A percentile compares a stretch with the other conserved stretches of the same genome.
Evolutionary conservation across 108 stramenopile genomes (phyloP).

Genomic region (Licmophora abbreviata): DNA sequence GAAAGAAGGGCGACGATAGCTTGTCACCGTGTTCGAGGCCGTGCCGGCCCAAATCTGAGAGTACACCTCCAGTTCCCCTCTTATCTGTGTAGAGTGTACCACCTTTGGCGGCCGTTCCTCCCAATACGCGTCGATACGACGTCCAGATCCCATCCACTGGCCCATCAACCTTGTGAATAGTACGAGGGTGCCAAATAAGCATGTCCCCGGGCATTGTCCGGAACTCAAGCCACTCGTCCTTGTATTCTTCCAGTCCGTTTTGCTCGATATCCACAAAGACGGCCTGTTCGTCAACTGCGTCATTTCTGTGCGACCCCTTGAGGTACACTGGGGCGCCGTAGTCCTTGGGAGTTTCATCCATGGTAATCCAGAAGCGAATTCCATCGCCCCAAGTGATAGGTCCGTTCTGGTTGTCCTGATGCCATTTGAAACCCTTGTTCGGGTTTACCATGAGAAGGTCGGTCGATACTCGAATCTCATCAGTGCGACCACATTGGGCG

Average conservation of each 20-base stretch:
- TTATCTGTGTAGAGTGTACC: constrained; percentile 76
- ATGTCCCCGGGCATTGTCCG: constrained; percentile 86
- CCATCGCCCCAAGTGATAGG: constrained; percentile 84
- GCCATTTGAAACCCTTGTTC: constrained; percentile 95
- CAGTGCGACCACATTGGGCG: constrained; percentile 72
- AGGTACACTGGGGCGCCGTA: constrained; percentile 91
- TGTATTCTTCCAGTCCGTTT: constrained; percentile 73
- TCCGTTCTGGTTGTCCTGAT: constrained; percentile 92
- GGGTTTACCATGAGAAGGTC: constrained; percentile 93
- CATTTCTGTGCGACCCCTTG: constrained; percentile 80
- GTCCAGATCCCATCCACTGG: constrained; percentile 85
- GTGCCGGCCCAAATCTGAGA: constrained; percentile 82
- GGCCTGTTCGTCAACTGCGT: constrained; percentile 57
- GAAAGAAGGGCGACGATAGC: constrained; percentile 74
- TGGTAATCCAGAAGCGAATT: constrained; percentile 88
- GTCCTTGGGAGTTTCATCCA: constrained; percentile 87
- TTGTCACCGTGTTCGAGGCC: constrained; percentile 59
- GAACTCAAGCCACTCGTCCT: constrained; percentile 55
- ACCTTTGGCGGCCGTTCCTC: constrained; percentile 78
- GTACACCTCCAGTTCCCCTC: constrained; percentile 75
- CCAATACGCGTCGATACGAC: constrained; percentile 78
- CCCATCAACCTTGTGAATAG: constrained; percentile 92
- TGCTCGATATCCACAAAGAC: constrained; percentile 87
- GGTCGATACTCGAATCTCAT: constrained; percentile 79
- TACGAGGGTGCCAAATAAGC: constrained; percentile 89